Evolutionary conservation across 2,329 filamentous ascomycete genomes (phyloP).

Genomic region (Dissoconium aciculare): DNA sequence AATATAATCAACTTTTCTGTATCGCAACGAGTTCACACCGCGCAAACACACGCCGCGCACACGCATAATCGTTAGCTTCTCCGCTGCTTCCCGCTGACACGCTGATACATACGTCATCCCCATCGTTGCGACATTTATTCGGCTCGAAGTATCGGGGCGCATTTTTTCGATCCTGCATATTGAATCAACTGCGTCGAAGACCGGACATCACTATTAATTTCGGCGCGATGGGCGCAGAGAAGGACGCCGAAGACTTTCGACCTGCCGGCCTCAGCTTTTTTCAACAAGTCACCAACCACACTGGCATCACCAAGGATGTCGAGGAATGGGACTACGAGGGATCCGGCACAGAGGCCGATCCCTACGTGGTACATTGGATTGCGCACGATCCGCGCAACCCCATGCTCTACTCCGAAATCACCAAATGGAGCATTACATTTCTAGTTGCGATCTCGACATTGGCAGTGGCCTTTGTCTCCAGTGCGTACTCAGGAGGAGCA

Average conservation of each 20-base stretch:
- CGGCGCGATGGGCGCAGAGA: too few species aligned
- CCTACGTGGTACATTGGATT: constrained; percentile 53
- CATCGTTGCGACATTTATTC: too few species aligned
- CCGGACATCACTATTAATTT: too few species aligned
- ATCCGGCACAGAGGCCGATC: constrained; percentile 48
- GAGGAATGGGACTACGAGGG: constrained; percentile 22
- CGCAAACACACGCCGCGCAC: too few species aligned
- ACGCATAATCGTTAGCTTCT: too few species aligned
- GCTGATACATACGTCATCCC: too few species aligned
- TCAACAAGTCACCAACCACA: constrained; percentile 21
- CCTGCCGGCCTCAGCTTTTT: constrained; percentile 17
- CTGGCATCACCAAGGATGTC: constrained; percentile 23
- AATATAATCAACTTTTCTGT: too few species aligned
- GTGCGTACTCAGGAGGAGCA: constrained; percentile 48
- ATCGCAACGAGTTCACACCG: too few species aligned
- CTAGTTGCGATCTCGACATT: constrained; percentile 52
- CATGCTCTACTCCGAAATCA: constrained; percentile 39
- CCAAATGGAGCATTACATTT: constrained; percentile 53
- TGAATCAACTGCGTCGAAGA: too few species aligned
- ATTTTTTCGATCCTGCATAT: too few species aligned
- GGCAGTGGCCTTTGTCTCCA: constrained; percentile 53
- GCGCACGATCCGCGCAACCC: constrained; percentile 53
- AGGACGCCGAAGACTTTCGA: constrained; percentile 21
- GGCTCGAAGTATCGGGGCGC: too few species aligned
- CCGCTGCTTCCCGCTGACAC: too few species aligned